These are phyloP conservation scores for Endogone sp. DNA, from an alignment of 192 early-diverging fungal species.

Conservation along the genomic window DNA sequence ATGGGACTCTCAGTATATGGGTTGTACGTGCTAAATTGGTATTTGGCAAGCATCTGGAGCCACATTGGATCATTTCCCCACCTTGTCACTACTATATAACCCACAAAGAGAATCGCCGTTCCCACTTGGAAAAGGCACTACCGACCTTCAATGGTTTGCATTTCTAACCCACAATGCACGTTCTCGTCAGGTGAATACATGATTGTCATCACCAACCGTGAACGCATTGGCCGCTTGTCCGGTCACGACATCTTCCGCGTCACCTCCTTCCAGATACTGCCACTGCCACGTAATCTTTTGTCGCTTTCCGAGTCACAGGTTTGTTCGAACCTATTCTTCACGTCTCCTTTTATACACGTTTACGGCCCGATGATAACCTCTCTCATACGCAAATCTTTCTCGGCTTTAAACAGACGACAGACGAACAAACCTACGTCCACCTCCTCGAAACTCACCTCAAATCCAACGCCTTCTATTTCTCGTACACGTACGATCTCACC, in stretches of 20 bases:
- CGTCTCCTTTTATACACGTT: too few species aligned
- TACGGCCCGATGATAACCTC: too few species aligned
- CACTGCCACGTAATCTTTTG: conserved; percentile 34
- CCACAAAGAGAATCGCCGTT: too few species aligned
- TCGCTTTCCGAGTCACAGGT: conserved; percentile 43
- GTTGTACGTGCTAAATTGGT: too few species aligned
- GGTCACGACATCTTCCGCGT: conserved; percentile 64
- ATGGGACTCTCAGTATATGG: too few species aligned
- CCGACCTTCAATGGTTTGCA: too few species aligned
- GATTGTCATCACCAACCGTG: conserved; percentile 66
- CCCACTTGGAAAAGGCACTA: background rate
- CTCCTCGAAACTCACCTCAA: conserved; percentile 46
- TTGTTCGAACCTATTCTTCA: background rate
- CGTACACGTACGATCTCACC: conserved; percentile 85
- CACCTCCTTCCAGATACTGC: conserved; percentile 51
- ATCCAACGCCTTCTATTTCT: conserved; percentile 66
- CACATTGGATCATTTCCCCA: background rate
- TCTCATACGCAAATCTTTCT: background rate
- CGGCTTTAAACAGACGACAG: conserved; percentile 31
- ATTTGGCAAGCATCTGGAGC: too few species aligned
- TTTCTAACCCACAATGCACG: too few species aligned
- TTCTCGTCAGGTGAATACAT: conserved; percentile 63
- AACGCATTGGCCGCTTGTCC: conserved; percentile 53
- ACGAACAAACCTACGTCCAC: conserved; percentile 44
- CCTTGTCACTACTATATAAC: too few species aligned